Conservation (phyloP, 2,329 filamentous ascomycete species). For the Gremmenia infestans region DNA sequence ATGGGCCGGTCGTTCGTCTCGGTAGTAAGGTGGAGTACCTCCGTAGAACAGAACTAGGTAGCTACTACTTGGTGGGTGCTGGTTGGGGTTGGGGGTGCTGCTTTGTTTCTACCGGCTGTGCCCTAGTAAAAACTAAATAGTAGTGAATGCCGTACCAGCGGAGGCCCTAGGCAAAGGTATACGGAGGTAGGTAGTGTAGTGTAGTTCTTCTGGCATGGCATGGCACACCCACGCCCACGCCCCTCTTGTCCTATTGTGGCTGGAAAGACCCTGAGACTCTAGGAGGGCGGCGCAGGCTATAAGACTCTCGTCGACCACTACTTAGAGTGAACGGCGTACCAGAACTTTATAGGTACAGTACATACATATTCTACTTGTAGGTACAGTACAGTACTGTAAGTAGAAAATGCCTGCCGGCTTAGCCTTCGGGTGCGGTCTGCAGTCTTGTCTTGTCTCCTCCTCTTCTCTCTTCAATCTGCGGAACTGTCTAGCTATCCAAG, state of each 20-base stretch:
- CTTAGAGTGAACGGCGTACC: not conserved
- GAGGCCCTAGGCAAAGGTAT: too few relatives aligned
- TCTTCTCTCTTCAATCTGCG: not conserved
- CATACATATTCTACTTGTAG: too few relatives aligned
- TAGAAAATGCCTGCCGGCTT: slow-evolving; percentile 1
- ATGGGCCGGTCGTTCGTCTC: not conserved
- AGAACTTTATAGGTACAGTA: not conserved
- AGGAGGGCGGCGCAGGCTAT: too few relatives aligned
- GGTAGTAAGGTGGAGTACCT: slow-evolving; percentile 4
- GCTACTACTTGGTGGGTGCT: not conserved
- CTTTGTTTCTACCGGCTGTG: not conserved
- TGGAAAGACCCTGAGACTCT: not conserved
- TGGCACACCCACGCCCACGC: too few relatives aligned
- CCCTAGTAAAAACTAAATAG: not conserved
- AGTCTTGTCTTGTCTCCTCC: not conserved
- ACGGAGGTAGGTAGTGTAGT: too few relatives aligned
- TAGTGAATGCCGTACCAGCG: too few relatives aligned
- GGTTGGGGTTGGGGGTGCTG: not conserved
- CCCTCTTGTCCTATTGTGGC: not conserved
- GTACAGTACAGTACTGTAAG: too few relatives aligned
- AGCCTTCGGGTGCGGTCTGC: slow-evolving; percentile 4
- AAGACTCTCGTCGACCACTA: not conserved
- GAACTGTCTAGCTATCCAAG: not conserved
- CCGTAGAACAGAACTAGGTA: not conserved
- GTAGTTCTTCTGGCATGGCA: too few relatives aligned